These are phyloP conservation scores for Venturia effusa DNA, from an alignment of 2,329 filamentous ascomycete genomes.

Conservation along the genomic window DNA sequence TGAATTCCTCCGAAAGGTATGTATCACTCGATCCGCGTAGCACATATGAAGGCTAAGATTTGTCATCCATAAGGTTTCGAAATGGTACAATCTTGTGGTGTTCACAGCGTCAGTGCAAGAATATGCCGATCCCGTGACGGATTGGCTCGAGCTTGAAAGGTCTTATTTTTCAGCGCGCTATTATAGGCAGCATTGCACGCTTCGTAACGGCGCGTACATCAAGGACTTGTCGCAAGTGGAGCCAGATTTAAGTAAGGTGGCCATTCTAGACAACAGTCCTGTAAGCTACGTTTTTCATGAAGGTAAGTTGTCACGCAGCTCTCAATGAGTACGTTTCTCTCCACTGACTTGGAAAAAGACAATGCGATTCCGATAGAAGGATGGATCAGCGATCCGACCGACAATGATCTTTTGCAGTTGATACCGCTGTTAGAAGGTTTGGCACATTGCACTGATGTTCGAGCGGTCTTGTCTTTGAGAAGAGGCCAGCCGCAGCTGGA, in stretches of 20 bases:
- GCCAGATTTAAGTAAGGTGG: slow-evolving; percentile 92
- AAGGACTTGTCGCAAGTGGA: slow-evolving; percentile 95
- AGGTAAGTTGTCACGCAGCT: no score
- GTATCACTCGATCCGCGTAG: not conserved
- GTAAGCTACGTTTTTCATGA: slow-evolving; percentile 98
- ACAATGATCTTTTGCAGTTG: slow-evolving; percentile 87
- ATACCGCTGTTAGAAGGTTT: slow-evolving; percentile 86
- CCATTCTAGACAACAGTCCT: slow-evolving; percentile 97
- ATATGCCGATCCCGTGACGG: slow-evolving; percentile 96
- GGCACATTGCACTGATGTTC: slow-evolving; percentile 93
- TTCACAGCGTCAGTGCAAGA: slow-evolving; percentile 98
- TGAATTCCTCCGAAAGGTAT: slow-evolving; percentile 77
- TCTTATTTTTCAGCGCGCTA: slow-evolving; percentile 93
- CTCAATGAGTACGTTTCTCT: no score
- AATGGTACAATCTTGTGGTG: slow-evolving; percentile 95
- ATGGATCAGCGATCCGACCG: slow-evolving; percentile 97
- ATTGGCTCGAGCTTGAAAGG: slow-evolving; percentile 93
- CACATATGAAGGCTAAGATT: not conserved
- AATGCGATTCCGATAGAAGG: slow-evolving; percentile 98
- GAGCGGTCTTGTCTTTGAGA: slow-evolving; percentile 77
- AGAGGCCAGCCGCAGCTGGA: slow-evolving; percentile 55
- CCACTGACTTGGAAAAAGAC: slow-evolving; percentile 49
- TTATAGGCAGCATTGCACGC: slow-evolving; percentile 95
- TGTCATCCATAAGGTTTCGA: slow-evolving; percentile 57
- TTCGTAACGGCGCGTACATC: slow-evolving; percentile 91